Base-by-base conservation (phyloP, 768 basidiomycete species). In the Boletus edulis region DNA sequence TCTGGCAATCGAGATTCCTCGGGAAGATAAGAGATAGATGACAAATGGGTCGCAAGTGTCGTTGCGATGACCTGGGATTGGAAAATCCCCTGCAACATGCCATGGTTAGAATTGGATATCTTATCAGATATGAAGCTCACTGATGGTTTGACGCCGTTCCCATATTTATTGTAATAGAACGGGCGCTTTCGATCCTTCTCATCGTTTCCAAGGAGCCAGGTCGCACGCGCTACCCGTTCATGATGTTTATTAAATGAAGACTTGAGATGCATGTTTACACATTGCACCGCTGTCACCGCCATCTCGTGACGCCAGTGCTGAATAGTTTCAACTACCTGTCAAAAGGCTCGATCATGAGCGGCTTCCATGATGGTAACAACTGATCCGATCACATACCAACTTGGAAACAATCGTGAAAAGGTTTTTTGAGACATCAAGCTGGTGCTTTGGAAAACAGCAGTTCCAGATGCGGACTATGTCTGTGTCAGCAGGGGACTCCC, bases 151-250 rank as follows among this genome's bases (percentile, higher is more conserved):
- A 37, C 17, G 27, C 51, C 51, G 13, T 38, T 29, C 14, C 10
- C 42, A 20, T 52, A 52, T 15, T 44, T 44, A 13, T 20, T 52
- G 43, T 52, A 52, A 15, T 44, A 52, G 27, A 29, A 52, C 4
- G 50, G 51, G 8, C 51, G 42, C 27, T 52, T 52, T n/a, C 50
- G 50, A 44, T 51, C 50, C 29, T 43, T 51, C 15, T 44, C 32
- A 20, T 52, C 51, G 12, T 45, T 35, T 4, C 51, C 51, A 10
- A 52, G 51, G n/a, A 44, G n/a, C 22, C 22, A 43, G 3, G 50
- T 6, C 1, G 50, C 50, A 2, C 17, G 51, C 6, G 42, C n/a
- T 18, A 29, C 27, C 10, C 51, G 51, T 20, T 44, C 12, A 20
- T n/a, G 18, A 14, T 29, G 17, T n/a, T 9, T 38, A 14, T 29